A percentile compares a stretch with the other conserved stretches of the same genome.
These are phyloP conservation scores for Eutrema yunnanense DNA, from an alignment of 345 rosid genomes.

Conservation along the genomic window DNA sequence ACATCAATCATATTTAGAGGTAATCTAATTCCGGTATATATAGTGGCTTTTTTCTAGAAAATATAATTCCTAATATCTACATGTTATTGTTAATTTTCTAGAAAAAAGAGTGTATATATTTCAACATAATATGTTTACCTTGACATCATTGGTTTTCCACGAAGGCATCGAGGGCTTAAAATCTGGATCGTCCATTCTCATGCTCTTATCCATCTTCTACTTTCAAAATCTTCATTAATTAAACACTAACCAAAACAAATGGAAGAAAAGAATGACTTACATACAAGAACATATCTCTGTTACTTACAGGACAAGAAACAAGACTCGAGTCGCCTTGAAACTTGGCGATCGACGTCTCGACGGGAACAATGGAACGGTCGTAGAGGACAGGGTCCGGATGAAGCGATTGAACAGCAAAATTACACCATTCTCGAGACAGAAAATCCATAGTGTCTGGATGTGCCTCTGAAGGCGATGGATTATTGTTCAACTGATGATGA, in stretches of 20 bases:
- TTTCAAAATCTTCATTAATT: background rate
- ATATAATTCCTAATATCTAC: background rate
- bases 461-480: constrained; percentile 68
- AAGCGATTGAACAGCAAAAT: constrained; percentile 77
- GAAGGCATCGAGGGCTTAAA: constrained; percentile 63
- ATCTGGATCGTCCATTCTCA: constrained; percentile 59
- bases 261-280: background rate
- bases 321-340: constrained; percentile 35
- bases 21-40: background rate
- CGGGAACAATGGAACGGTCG: constrained; percentile 43
- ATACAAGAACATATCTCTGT: background rate
- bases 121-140: constrained; percentile 38
- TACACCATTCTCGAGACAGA: constrained; percentile 83
- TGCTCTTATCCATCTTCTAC: constrained; percentile 50
- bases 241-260: background rate
- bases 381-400: constrained; percentile 42
- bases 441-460: constrained; percentile 90
- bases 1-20: too few relatives aligned
- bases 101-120: background rate
- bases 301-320: constrained; percentile 51
- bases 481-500: constrained; percentile 10
- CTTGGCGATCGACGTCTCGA: constrained; percentile 39
- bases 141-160: constrained; percentile 86
- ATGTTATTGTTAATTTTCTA: background rate
- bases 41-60: too few relatives aligned